Base-by-base conservation (phyloP, 2,329 filamentous ascomycete genomes). In the Ophiocordyceps polyrhachis-furcata region DNA sequence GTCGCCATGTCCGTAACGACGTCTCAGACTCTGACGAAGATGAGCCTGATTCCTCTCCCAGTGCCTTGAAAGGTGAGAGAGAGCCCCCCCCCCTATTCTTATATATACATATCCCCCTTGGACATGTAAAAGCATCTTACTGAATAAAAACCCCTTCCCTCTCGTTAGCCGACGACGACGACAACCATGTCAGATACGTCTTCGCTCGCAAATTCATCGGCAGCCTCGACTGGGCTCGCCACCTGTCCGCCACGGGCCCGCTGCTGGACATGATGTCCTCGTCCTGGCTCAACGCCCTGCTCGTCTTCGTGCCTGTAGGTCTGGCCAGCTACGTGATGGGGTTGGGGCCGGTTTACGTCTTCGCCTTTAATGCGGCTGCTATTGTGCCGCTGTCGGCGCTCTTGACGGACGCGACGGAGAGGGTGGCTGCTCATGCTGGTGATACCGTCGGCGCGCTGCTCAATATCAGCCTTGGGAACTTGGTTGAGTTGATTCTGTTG, bases 301-400 rank as follows among this genome's bases (percentile, higher is more conserved):
- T 84, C 43, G 58, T 83, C 35, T 83, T 83, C 52, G 78, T 84
- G n/a, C 81, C 81, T 2, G 64, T 80, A 42, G 81, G 79, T 48
- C 74, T 83, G 41, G 71, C 67, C 15, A 65, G 70, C 35, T 67
- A 80, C 48, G 49, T 62, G 14, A 46, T 55, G 8, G 40, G 57
- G 23, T 43, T 60, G 11, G 59, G 56, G 19, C 63, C 64, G 8
- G 53, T 64, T 13, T 44, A 65, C 8, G 59, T 75, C 43, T 80
- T 80, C 52, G 65, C 68, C 43, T 67, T 75, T 56, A 80, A 80
- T 49, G 71, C 72, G 15, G 63, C 79, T 45, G 76, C 73, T 29
- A 75, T 76, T 50, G 65, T 78, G 42, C 73, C 73, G 1, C 53
- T 78, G 46, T 75, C 75, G 9, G 70, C 71, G 11, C 54, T 79